These are phyloP conservation scores for Lasiosphaeriaceae sp. DNA, from an alignment of 495 filamentous ascomycete species.

Conservation along the genomic window DNA sequence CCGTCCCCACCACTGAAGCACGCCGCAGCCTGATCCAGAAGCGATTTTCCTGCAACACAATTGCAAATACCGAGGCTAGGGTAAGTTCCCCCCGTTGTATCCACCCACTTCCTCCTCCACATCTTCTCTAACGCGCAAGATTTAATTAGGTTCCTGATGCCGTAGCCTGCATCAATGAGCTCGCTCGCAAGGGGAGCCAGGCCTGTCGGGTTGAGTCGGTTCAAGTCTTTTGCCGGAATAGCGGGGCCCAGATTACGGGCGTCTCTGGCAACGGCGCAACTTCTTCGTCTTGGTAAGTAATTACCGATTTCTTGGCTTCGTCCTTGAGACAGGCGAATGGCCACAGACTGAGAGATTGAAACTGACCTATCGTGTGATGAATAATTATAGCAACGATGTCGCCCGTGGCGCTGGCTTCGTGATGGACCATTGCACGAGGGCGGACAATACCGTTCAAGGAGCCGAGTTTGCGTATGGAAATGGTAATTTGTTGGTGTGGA, in stretches of 20 bases:
- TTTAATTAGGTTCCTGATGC: not conserved
- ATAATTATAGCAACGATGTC: not conserved
- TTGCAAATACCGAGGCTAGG: not conserved
- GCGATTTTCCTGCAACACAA: not conserved
- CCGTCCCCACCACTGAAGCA: not conserved
- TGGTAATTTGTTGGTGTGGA: not conserved
- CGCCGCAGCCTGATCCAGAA: not conserved
- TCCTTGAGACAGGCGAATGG: not conserved
- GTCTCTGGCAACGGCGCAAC: not conserved
- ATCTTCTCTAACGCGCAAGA: not conserved
- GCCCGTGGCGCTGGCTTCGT: not conserved
- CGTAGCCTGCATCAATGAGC: not conserved
- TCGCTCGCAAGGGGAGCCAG: not conserved
- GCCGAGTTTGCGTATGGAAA: slow-evolving; percentile 1
- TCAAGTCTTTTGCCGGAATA: not conserved
- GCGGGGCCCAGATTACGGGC: not conserved
- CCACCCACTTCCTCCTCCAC: not conserved
- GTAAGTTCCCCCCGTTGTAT: not conserved
- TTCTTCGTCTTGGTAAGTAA: not conserved
- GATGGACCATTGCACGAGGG: not conserved
- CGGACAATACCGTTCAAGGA: not conserved
- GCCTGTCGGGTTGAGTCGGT: not conserved
- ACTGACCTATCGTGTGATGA: not conserved
- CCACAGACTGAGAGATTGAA: not conserved
- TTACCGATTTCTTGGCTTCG: not conserved